Conservation (phyloP, 2,329 filamentous ascomycete species). For the Botrytis byssoidea region DNA sequence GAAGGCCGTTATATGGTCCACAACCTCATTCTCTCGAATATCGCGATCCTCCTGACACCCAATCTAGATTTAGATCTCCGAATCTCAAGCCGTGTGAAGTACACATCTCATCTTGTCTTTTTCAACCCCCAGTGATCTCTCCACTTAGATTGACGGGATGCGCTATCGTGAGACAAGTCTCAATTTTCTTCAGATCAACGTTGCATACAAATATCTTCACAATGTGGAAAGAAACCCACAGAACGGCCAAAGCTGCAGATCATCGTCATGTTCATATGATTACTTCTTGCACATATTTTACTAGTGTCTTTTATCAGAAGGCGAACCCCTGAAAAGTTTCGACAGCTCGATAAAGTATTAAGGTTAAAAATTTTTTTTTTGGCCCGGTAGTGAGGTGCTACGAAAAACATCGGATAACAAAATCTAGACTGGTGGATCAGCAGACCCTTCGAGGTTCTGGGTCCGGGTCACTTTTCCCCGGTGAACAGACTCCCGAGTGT, state of each 20-base stretch:
- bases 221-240: neutral
- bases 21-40: neutral
- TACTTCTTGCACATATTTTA: neutral
- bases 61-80: slow-evolving; percentile 19
- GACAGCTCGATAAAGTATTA: neutral
- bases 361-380: neutral
- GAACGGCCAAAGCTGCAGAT: slow-evolving; percentile 2
- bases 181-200: slow-evolving; percentile 12
- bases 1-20: slow-evolving; percentile 7
- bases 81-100: slow-evolving; percentile 3
- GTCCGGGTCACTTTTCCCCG: neutral
- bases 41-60: slow-evolving; percentile 13
- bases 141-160: neutral
- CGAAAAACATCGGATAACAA: neutral
- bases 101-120: slow-evolving; percentile 5
- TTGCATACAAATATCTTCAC: slow-evolving; percentile 8
- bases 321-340: slow-evolving; percentile 2
- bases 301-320: neutral
- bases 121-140: neutral
- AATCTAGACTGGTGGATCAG: slow-evolving; percentile 13
- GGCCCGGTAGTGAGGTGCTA: neutral
- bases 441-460: slow-evolving; percentile 11
- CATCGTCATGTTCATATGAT: slow-evolving; percentile 5
- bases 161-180: slow-evolving; percentile 5
- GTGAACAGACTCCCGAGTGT: neutral